A percentile compares a stretch with the other conserved stretches of the same genome.
Conservation (phyloP, 2,329 filamentous ascomycete species). For the Magnaporthiopsis incrustans region DNA sequence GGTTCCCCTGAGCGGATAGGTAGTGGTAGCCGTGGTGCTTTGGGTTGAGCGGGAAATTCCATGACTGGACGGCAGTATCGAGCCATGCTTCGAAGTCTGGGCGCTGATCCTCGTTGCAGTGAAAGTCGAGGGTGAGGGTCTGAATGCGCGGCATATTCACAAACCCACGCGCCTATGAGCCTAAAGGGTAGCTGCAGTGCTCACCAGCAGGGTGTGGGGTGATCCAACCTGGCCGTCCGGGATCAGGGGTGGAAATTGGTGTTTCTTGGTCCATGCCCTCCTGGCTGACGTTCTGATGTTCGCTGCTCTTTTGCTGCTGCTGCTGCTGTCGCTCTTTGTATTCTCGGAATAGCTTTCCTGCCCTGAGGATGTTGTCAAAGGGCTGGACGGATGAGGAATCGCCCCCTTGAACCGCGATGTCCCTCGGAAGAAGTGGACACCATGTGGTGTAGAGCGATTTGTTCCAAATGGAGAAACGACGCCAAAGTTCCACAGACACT, state of each 20-base stretch:
- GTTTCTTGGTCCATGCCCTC: background rate
- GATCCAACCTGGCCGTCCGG: background rate
- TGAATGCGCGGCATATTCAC: slow-evolving; percentile 4
- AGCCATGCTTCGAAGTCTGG: background rate
- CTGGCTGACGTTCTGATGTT: too few species aligned
- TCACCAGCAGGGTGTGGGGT: background rate
- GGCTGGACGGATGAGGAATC: background rate
- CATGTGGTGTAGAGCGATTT: background rate
- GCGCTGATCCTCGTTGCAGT: background rate
- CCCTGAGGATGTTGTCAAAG: background rate
- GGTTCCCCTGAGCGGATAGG: slow-evolving; percentile 2
- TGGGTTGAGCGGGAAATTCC: slow-evolving; percentile 4
- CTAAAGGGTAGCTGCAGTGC: slow-evolving; percentile 1
- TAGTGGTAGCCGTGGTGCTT: slow-evolving; percentile 5
- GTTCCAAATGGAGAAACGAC: too few species aligned
- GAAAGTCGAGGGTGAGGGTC: slow-evolving; percentile 4
- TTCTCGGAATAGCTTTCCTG: background rate
- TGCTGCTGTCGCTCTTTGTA: background rate
- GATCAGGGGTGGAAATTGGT: background rate
- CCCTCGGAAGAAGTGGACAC: slow-evolving; percentile 1
- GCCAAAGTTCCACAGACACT: background rate
- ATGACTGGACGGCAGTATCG: background rate
- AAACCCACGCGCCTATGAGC: slow-evolving; percentile 5
- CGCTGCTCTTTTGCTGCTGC: background rate
- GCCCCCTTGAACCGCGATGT: too few species aligned